phyloP scores from a whole-genome alignment of 768 basidiomycete genomes.

The Panaeolus papilionaceus region DNA sequence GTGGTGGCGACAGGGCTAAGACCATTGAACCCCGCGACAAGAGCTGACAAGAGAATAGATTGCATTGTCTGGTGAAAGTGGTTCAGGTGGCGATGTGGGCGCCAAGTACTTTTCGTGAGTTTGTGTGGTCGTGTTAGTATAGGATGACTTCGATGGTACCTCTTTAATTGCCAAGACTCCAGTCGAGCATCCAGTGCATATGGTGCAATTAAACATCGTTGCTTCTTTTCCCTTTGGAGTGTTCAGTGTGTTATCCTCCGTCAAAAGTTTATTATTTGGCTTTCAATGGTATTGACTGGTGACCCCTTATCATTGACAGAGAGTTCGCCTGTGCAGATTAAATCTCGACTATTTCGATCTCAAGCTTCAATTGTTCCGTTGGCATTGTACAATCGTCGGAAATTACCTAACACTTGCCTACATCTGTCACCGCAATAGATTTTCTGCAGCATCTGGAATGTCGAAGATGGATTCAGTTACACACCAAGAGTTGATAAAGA shows the following conservation, averaged over 20 bases:
- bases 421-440: no score
- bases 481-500: no score
- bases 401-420: no score
- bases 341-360: no score
- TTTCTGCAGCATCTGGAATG: no score
- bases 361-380: no score
- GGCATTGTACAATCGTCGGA: no score
- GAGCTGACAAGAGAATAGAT: not conserved
- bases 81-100: not conserved
- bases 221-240: constrained; percentile 3
- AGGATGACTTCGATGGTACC: not conserved
- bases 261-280: not conserved
- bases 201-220: not conserved
- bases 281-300: not conserved
- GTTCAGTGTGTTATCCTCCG: not conserved
- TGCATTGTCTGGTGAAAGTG: not conserved
- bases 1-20: not conserved
- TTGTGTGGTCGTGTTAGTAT: constrained; percentile 5
- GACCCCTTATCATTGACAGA: not conserved
- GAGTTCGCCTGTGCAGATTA: no score
- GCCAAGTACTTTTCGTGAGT: not conserved
- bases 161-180: not conserved
- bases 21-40: not conserved
- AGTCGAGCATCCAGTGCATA: not conserved
- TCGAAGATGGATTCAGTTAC: no score